phyloP scores from a whole-genome alignment of 164 flowering plant genomes.

The Aristolochia californica region DNA sequence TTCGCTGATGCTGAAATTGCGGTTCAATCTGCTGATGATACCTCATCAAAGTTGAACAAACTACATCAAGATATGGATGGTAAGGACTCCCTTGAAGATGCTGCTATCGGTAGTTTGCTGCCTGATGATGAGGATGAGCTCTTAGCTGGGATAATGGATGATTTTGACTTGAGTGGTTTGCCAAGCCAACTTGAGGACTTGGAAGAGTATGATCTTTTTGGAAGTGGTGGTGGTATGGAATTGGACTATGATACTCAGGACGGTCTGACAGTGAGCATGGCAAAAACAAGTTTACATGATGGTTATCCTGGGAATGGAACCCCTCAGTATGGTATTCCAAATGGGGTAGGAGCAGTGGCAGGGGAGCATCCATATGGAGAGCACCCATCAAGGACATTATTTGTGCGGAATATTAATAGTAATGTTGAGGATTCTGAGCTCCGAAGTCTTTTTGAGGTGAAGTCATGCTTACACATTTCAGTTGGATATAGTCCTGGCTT shows the following conservation, averaged over 20 bases:
- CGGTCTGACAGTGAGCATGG: constrained; percentile 31
- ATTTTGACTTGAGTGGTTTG: constrained; percentile 67
- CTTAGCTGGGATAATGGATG: constrained; percentile 82
- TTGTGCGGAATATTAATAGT: constrained; percentile 95
- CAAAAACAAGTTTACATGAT: constrained; percentile 46
- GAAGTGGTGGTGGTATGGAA: constrained; percentile 94
- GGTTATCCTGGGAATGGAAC: constrained; percentile 44
- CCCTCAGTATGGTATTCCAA: constrained; percentile 41
- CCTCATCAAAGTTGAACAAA: constrained; percentile 28
- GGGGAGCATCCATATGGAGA: constrained; percentile 99
- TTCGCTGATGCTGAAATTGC: constrained; percentile 23
- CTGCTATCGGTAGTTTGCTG: constrained; percentile 51
- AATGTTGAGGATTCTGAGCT: constrained; percentile 95
- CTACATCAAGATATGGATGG: constrained; percentile 26
- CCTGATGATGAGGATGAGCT: constrained; percentile 96
- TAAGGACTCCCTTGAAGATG: constrained; percentile 36
- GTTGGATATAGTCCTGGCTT: too few species aligned
- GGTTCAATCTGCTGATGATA: constrained; percentile 37
- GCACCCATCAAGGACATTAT: constrained; percentile 96
- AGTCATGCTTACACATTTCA: neutral
- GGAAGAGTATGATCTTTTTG: constrained; percentile 86
- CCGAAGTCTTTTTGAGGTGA: constrained; percentile 84
- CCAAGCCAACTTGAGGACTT: constrained; percentile 66
- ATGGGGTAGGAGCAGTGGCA: constrained; percentile 66
- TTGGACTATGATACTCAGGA: constrained; percentile 62